Base-by-base conservation (phyloP, 768 basidiomycete genomes). In the Lactifluus hygrophoroides region DNA sequence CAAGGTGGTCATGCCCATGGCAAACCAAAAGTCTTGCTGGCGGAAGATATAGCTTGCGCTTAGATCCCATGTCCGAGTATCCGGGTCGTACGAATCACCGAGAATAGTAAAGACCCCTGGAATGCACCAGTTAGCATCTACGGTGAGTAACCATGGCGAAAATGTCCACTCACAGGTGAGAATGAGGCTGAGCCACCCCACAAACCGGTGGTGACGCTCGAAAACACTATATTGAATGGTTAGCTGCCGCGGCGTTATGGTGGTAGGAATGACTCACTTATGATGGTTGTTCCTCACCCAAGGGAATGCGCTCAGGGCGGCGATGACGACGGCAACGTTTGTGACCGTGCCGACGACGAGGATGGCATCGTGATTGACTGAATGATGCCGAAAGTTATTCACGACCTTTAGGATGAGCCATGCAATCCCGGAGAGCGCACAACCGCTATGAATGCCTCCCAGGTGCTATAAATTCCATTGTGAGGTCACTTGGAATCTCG, bases 381-480 rank as follows among this genome's bases (percentile, higher is more conserved):
- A 63, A 64, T 71, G 71, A 59, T 73, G 65, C 38, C 69, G 69
- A 68, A 74, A 72, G 46, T 75, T 71, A 51, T 69, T 64, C 34
- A 71, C 67, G 25, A 72, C 68, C 42, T 71, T 69, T 58, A 72
- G 70, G 28, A 72, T 67, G 30, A 75, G 69, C 74, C 74, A 75
- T 27, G 57, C 60, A 28, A 69, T 66, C 23, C 72, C 75, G 1
- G 75, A 74, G 1, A 69, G 58, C 8, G 73, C 74, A 61, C 75
- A 77, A 11, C 75, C 75, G 2, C 72, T 73, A 64, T 77, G 75
- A 43, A 77, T 74, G n/a, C 75, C 75, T 17, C 75, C 75, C 7
- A 76, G 64, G 55, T 76, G 75, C 61, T 76, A 70, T 27, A 70
- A 58, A 14, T 35, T 53, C 0, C 5, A 32, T 51, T 5, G 45